phyloP scores from a whole-genome alignment of 202 grass and related monocot genomes.

The Elaeis oleifera region DNA sequence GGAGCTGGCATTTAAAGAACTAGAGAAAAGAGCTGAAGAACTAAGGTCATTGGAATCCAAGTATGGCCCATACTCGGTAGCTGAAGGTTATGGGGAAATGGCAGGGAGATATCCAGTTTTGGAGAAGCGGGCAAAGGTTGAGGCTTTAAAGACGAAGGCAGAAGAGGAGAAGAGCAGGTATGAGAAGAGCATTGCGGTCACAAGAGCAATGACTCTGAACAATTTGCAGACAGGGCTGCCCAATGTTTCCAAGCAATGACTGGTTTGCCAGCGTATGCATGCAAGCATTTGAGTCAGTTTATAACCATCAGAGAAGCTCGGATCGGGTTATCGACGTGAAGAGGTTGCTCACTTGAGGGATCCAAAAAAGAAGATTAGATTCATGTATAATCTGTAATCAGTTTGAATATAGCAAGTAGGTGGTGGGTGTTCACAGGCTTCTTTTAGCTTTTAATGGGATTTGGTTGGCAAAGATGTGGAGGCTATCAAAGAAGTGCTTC shows the following conservation, averaged over 20 bases:
- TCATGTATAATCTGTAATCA: too few species aligned
- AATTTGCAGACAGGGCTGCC: slow-evolving; percentile 54
- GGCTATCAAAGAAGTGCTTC: slow-evolving; percentile 16
- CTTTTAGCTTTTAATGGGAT: slow-evolving; percentile 1
- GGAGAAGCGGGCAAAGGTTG: slow-evolving; percentile 46
- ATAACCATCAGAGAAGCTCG: too few species aligned
- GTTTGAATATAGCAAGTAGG: background rate
- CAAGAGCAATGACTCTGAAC: slow-evolving; percentile 40
- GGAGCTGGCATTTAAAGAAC: slow-evolving; percentile 32
- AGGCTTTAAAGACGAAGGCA: slow-evolving; percentile 34
- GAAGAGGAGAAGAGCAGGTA: slow-evolving; percentile 76
- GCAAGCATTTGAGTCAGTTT: too few species aligned
- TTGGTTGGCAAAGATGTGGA: slow-evolving; percentile 13
- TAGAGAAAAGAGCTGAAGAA: slow-evolving; percentile 55
- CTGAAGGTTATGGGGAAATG: background rate
- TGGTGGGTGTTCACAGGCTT: slow-evolving; percentile 18
- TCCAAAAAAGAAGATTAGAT: too few species aligned
- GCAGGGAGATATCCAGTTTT: slow-evolving; percentile 24
- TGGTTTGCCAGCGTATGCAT: slow-evolving; percentile 6
- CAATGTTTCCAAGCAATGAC: slow-evolving; percentile 59
- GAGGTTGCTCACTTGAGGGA: too few species aligned
- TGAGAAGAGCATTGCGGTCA: slow-evolving; percentile 58
- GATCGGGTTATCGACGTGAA: too few species aligned
- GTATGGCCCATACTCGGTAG: slow-evolving; percentile 52
- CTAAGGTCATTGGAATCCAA: slow-evolving; percentile 58